Conservation (phyloP, 1,284 basidiomycete genomes). For the Melampsora larici-populina region DNA sequence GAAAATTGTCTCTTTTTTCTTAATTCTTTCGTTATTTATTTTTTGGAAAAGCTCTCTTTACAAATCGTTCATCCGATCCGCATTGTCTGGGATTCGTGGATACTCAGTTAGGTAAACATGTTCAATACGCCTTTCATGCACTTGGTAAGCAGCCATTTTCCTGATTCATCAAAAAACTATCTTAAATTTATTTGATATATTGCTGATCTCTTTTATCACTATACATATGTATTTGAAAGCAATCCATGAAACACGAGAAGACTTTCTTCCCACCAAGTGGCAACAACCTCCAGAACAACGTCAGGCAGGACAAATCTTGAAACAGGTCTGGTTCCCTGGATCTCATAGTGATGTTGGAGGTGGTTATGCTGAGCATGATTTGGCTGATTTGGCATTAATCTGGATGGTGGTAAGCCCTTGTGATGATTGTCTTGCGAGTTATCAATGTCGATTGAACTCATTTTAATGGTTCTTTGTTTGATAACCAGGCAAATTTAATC, state of each 20-base stretch:
- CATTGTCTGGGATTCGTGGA: not conserved
- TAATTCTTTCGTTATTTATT: not conserved
- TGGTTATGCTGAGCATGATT: constrained; percentile 50
- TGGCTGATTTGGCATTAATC: constrained; percentile 49
- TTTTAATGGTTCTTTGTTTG: not conserved
- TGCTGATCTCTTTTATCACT: too few species aligned
- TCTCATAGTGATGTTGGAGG: constrained; percentile 51
- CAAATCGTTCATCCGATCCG: not conserved
- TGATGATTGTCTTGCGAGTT: not conserved
- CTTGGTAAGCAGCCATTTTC: not conserved
- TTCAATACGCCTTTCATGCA: not conserved
- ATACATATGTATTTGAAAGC: too few species aligned
- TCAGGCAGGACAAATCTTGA: constrained; percentile 47
- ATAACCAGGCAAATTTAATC: constrained; percentile 33
- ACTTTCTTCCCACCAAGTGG: constrained; percentile 50
- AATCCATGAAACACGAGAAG: constrained; percentile 50
- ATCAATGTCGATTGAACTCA: too few species aligned
- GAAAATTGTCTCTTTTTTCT: not conserved
- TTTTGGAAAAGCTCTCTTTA: not conserved
- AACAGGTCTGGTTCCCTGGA: constrained; percentile 52
- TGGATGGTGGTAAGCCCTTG: constrained; percentile 50
- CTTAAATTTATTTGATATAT: not conserved
- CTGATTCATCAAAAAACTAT: too few species aligned
- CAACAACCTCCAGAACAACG: constrained; percentile 44
- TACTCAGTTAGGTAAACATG: not conserved